Evolutionary conservation across 1,139 yeast species (phyloP).

Genomic region (Scheffersomyces titani): DNA sequence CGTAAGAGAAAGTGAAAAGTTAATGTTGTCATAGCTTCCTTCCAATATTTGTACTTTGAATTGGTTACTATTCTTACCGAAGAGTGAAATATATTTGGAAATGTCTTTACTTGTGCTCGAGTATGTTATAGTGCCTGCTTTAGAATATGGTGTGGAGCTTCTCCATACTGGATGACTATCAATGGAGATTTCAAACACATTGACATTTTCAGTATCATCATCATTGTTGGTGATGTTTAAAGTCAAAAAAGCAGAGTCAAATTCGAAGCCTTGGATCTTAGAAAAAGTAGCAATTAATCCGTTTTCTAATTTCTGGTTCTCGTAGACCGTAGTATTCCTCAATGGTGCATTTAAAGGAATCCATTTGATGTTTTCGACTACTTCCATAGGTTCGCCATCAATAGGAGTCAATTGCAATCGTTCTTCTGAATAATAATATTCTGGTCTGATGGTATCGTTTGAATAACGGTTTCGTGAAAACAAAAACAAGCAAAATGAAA

Average conservation of each 20-base stretch:
- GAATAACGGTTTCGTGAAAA: neutral
- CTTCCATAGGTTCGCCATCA: too few relatives aligned
- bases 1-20: slow-evolving; percentile 3
- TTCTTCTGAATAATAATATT: too few relatives aligned
- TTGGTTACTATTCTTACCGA: neutral
- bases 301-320: slow-evolving; percentile 1
- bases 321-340: too few relatives aligned
- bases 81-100: slow-evolving; percentile 3
- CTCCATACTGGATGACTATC: slow-evolving; percentile 8
- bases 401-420: too few relatives aligned
- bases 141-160: neutral
- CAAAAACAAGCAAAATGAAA: neutral
- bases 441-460: neutral
- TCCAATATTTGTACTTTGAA: slow-evolving; percentile 2
- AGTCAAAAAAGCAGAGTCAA: slow-evolving; percentile 4
- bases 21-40: slow-evolving; percentile 3
- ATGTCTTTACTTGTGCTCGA: neutral
- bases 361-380: too few relatives aligned
- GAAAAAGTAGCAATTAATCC: slow-evolving; percentile 2
- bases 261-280: slow-evolving; percentile 3
- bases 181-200: slow-evolving; percentile 7
- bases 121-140: too few relatives aligned
- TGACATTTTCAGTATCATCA: neutral
- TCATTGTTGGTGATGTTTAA: slow-evolving; percentile 4
- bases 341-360: too few relatives aligned